Conservation (phyloP, 331 rosid species). For the Ulmus americana region DNA sequence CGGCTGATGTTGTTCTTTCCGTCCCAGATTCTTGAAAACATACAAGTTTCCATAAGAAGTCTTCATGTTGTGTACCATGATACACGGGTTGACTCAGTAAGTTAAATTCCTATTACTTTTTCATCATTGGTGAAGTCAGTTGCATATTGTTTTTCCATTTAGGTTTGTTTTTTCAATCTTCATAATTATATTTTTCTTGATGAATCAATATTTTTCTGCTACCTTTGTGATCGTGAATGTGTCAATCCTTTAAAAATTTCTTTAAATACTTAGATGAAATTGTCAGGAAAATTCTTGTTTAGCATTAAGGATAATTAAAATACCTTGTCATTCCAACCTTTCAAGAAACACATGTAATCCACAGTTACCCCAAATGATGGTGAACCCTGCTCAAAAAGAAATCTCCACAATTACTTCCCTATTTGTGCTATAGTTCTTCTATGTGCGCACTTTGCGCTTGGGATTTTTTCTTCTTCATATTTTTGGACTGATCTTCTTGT, state of each 20-base stretch:
- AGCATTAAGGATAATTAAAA: too few species aligned
- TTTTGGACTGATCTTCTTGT: too few species aligned
- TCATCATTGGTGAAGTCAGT: not conserved
- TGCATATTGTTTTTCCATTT: not conserved
- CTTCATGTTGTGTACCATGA: slow-evolving; percentile 66
- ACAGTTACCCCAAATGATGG: not conserved
- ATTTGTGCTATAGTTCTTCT: not conserved
- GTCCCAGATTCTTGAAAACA: slow-evolving; percentile 74
- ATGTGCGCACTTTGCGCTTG: not conserved
- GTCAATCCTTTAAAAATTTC: too few species aligned
- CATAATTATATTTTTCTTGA: too few species aligned
- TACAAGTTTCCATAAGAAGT: slow-evolving; percentile 74
- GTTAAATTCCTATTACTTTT: slow-evolving; percentile 16
- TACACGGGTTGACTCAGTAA: slow-evolving; percentile 48
- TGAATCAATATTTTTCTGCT: too few species aligned
- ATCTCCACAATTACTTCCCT: not conserved
- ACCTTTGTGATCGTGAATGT: too few species aligned
- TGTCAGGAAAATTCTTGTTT: too few species aligned
- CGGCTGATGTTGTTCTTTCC: slow-evolving; percentile 14
- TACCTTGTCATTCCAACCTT: too few species aligned
- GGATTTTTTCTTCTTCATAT: not conserved
- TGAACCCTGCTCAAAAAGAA: not conserved
- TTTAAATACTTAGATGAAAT: too few species aligned
- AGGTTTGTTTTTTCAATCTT: too few species aligned
- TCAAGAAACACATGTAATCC: not conserved